Evolutionary conservation across 768 basidiomycete genomes (phyloP).

Genomic region (Pulveroboletus sp.): DNA sequence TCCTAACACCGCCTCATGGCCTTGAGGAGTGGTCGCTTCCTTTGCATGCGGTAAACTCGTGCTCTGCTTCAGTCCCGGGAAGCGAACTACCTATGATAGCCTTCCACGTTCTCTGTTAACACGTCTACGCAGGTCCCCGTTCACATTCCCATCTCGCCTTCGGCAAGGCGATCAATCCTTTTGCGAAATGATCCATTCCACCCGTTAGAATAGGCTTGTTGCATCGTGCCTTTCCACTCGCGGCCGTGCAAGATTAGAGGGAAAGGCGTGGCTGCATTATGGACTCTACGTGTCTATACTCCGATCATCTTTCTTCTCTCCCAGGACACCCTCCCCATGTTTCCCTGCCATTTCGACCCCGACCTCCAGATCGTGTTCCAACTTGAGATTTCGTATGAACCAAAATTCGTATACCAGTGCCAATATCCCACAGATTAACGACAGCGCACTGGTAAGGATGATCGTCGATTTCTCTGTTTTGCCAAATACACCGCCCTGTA

Average conservation of each 20-base stretch:
- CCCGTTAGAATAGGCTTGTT: neutral
- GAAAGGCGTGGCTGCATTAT: neutral
- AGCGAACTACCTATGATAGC: neutral
- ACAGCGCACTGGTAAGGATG: conserved; percentile 39
- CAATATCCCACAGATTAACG: conserved; percentile 40
- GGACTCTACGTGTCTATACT: neutral
- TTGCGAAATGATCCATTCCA: neutral
- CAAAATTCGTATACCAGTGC: conserved; percentile 41
- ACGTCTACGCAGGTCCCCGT: conserved; percentile 1
- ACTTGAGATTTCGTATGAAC: conserved; percentile 40
- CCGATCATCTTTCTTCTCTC: neutral
- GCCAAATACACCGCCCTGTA: conserved; percentile 43
- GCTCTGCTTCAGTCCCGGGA: conserved; percentile 8
- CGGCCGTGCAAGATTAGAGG: neutral
- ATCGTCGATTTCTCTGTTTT: conserved; percentile 42
- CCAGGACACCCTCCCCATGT: conserved; percentile 40
- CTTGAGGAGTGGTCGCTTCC: conserved; percentile 17
- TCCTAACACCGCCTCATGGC: conserved; percentile 14
- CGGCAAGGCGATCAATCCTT: neutral
- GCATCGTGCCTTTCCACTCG: neutral
- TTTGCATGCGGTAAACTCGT: conserved; percentile 19
- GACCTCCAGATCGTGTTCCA: conserved; percentile 37
- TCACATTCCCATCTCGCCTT: neutral
- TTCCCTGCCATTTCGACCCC: conserved; percentile 41
- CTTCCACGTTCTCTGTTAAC: neutral